Conservation (phyloP, 768 basidiomycete genomes). For the Floccularia luteovirens region DNA sequence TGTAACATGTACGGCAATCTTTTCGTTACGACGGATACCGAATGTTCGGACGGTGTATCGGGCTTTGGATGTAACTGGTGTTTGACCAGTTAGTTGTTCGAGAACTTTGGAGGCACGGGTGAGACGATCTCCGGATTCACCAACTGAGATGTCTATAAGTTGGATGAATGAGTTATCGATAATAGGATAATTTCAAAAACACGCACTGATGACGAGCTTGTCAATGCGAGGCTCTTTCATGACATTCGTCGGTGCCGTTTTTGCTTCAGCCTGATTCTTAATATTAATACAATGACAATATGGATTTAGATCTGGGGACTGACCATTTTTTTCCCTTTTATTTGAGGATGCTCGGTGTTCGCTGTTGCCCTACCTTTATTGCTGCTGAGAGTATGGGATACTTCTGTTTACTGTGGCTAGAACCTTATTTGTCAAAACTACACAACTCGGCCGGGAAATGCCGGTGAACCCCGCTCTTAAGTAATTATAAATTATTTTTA, state of each 20-base stretch:
- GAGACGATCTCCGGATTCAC: constrained; percentile 98
- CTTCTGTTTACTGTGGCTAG: constrained; percentile 25
- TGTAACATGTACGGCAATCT: constrained; percentile 98
- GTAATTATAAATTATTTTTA: constrained; percentile 17
- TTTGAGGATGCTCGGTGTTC: constrained; percentile 27
- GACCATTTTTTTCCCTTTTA: constrained; percentile 29
- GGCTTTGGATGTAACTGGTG: constrained; percentile 98
- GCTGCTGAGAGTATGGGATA: constrained; percentile 19
- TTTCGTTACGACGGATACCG: constrained; percentile 99
- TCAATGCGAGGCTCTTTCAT: constrained; percentile 97
- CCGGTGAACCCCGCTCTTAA: constrained; percentile 11
- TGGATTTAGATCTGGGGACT: constrained; percentile 3
- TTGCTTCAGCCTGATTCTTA: constrained; percentile 67
- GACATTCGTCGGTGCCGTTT: constrained; percentile 83
- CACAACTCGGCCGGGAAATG: constrained; percentile 18
- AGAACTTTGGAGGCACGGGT: constrained; percentile 99
- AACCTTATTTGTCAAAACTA: constrained; percentile 30
- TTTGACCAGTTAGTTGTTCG: constrained; percentile 98
- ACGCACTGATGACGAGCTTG: constrained; percentile 99
- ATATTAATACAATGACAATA: constrained; percentile 6
- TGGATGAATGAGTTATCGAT: not conserved
- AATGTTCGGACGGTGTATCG: constrained; percentile 99
- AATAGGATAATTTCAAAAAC: not conserved
- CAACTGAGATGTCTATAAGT: constrained; percentile 91
- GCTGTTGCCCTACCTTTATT: constrained; percentile 25